Base-by-base conservation (phyloP, 495 filamentous ascomycete species). In the Aspergillus saccharolyticus region DNA sequence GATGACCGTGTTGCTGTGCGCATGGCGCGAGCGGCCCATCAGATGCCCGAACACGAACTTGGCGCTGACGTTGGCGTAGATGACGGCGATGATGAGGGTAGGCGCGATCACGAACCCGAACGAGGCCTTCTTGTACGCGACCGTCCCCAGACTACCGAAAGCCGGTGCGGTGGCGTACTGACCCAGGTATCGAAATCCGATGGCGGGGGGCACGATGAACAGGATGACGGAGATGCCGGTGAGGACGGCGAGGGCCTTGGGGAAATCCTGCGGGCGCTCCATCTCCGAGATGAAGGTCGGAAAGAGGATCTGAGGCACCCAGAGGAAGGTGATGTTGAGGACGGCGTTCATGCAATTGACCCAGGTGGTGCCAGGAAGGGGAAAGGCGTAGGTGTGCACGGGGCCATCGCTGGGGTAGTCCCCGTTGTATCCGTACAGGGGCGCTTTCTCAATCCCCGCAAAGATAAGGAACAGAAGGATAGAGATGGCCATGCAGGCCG, bases 201-300 rank as follows among this genome's bases (percentile, higher is more conserved):
- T 76, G 6, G 74, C 70, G 0, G 81, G 78, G 10, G 81, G 80
- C 8, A 84, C 73, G 33, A 76, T 75, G 60, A 82, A 85, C 16
- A 83, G 74, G 30, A 74, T 72, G 28, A 71, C 74, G 5, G 80
- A 80, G 57, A 83, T 76, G 0, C 55, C 63, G 58, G 74, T 56
- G 21, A 81, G 66, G 50, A 83, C 67, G 47, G 75, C 76, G 17
- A 78, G 67, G 1, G 81, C 71, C 53, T 83, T 81, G 60, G 81
- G 79, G 49, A 80, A 81, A 54, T 84, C 78, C 45, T 81, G 74
- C 0, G 82, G 82, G 20, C 65, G 65, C 56, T 79, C 73, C 81
- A 85, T 84, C 62, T 85, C 82, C 3, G 80, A 73, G 54, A 84
- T 80, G 55, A 84, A 73, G 39, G 76, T 77, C 21, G 81, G 81